phyloP scores from a whole-genome alignment of 768 basidiomycete species.

The Auricularia sp. region DNA sequence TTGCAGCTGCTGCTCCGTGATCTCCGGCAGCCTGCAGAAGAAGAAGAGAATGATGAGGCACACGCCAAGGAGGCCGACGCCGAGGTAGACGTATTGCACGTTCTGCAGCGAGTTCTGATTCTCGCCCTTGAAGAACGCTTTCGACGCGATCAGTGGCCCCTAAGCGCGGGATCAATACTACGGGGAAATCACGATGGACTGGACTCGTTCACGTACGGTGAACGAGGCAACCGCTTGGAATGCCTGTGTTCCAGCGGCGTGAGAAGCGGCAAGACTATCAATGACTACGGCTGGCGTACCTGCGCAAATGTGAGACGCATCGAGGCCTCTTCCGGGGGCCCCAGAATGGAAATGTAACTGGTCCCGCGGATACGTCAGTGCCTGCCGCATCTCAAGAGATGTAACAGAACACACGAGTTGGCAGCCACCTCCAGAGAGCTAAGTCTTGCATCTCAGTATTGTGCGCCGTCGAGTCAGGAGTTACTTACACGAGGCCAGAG shows the following conservation, averaged over 20 bases:
- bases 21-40: constrained; percentile 24
- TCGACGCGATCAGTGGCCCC: constrained; percentile 26
- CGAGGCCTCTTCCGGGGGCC: constrained; percentile 22
- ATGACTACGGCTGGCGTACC: constrained; percentile 8
- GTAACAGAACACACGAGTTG: constrained; percentile 15
- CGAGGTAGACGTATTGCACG: constrained; percentile 21
- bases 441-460: not conserved
- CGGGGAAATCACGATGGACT: not conserved
- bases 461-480: not conserved
- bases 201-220: constrained; percentile 5
- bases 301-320: constrained; percentile 30
- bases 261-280: not conserved
- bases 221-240: constrained; percentile 30
- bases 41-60: constrained; percentile 19
- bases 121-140: constrained; percentile 24
- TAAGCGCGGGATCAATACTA: not conserved
- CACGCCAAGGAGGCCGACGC: constrained; percentile 21
- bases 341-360: constrained; percentile 19
- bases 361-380: not conserved
- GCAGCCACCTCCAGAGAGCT: constrained; percentile 13
- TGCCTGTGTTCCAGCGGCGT: not conserved
- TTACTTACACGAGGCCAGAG: constrained; percentile 19
- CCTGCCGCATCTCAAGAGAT: not conserved
- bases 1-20: constrained; percentile 16
- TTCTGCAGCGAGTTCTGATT: constrained; percentile 21